Evolutionary conservation across 768 basidiomycete species (phyloP).

Genomic region (Agrocybe pediades): DNA sequence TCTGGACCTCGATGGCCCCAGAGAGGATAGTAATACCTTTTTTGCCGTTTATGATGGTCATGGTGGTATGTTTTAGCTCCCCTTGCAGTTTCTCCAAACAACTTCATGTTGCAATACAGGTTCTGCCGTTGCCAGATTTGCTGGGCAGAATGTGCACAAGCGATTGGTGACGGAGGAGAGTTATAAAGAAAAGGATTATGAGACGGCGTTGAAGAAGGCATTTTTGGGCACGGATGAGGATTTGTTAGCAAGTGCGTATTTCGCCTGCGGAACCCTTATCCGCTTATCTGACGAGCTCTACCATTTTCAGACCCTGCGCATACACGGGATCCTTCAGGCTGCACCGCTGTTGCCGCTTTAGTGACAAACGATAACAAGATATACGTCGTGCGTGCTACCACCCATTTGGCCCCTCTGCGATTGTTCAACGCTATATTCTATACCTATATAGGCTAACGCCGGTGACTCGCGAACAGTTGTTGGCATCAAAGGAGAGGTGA

Average conservation of each 20-base stretch:
- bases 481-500: conserved; percentile 80
- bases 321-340: conserved; percentile 91
- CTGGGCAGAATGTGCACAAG: conserved; percentile 82
- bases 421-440: conserved; percentile 13
- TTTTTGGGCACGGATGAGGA: conserved; percentile 97
- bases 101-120: conserved; percentile 46
- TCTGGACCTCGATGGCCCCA: conserved; percentile 51
- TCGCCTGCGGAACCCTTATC: conserved; percentile 2
- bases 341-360: conserved; percentile 90
- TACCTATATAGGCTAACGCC: conserved; percentile 80
- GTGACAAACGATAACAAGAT: conserved; percentile 78
- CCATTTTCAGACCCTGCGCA: conserved; percentile 74
- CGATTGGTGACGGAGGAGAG: conserved; percentile 72
- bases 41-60: conserved; percentile 99
- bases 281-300: conserved; percentile 15
- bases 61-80: conserved; percentile 64
- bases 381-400: conserved; percentile 62
- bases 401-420: background rate
- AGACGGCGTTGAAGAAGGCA: conserved; percentile 78
- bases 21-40: conserved; percentile 64
- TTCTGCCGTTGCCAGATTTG: conserved; percentile 81
- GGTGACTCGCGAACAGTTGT: conserved; percentile 95
- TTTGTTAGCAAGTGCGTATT: conserved; percentile 71
- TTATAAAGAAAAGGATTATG: conserved; percentile 72
- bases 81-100: background rate